A percentile compares a stretch with the other conserved stretches of the same genome.
Evolutionary conservation across 208 protist species (phyloP).

Genomic region (Trypanosoma brucei): DNA sequence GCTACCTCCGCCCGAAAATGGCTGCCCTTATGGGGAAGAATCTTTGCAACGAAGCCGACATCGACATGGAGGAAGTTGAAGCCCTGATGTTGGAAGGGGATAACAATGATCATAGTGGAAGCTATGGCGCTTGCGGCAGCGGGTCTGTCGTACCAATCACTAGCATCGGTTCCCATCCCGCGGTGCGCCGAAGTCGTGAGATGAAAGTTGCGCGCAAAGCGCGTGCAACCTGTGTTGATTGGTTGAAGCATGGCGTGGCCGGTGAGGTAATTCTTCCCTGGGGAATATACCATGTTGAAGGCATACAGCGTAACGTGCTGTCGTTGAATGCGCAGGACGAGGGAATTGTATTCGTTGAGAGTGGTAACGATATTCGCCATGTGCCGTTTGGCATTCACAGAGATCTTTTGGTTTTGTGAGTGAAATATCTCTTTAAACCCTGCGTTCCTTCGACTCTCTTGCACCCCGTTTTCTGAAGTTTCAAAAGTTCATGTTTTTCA

Average conservation of each 20-base stretch:
- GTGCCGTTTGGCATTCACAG: constrained; percentile 76
- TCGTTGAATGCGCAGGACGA: constrained; percentile 37
- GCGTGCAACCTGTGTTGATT: constrained; percentile 59
- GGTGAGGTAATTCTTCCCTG: constrained; percentile 88
- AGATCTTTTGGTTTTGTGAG: constrained; percentile 46
- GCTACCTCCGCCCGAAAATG: constrained; percentile 88
- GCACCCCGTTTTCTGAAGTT: background rate
- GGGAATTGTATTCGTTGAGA: constrained; percentile 61
- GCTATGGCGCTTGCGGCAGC: constrained; percentile 37
- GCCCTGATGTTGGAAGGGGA: constrained; percentile 58
- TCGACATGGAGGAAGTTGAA: constrained; percentile 81
- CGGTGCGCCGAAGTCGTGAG: constrained; percentile 65
- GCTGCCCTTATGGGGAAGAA: constrained; percentile 64
- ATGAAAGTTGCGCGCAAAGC: constrained; percentile 67
- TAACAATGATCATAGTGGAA: constrained; percentile 30
- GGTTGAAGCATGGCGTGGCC: constrained; percentile 56
- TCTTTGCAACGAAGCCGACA: constrained; percentile 78
- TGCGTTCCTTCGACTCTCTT: background rate
- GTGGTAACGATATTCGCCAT: constrained; percentile 52
- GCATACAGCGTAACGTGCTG: constrained; percentile 77
- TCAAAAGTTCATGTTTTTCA: no score
- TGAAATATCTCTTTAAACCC: background rate
- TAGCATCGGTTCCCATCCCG: constrained; percentile 59
- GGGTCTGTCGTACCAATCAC: constrained; percentile 36
- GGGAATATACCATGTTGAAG: constrained; percentile 82